Evolutionary conservation across 495 filamentous ascomycete species (phyloP), one percentile per base, ranked within the genome.

Genomic region (Penicillium crystallinum): DNA sequence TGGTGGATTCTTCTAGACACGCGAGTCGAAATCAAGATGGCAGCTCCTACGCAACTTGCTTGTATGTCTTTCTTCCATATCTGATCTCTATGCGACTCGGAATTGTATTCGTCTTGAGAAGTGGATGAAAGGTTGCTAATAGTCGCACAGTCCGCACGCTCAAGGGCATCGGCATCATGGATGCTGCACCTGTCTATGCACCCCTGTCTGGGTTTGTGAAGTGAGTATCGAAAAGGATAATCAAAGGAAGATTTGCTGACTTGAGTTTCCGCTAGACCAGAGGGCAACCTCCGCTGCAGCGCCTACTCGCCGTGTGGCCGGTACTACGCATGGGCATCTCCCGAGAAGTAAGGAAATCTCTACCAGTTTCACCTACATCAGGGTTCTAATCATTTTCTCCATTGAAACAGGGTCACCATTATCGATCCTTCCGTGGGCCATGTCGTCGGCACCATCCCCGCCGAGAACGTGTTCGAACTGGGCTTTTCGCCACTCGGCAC

Each of bases 261-360:
- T 66, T 27, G 64, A 56, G 42, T 37, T 31, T 31, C 45, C 43
- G 30, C 45, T 62, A 89, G 86, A 71, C 91, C 95, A 51, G 87
- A 96, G 77, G 92, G 91, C 67, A 97, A 90, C 72, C 79, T 93
- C 61, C 86, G 93, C 72, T 97, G 92, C 68, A 92, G 87, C 72
- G 82, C 81, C 58, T 98, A 97, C 77, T 97, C 92, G 54, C 90
- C 91, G 31, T 90, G 90, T 67, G 91, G 93, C 64, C 87, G 88
- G 61, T 98, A 91, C 77, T 93, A 95, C 71, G 91, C 92, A 47
- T 98, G 88, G 86, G 92, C 91, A 50, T 88, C 90, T 53, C 86
- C 82, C 46, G 91, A 96, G 56, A 81, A 78, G 85, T 87, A 81
- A 45, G 59, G 36, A 43, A 14, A 43, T 14, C 12, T 12, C n/a